phyloP scores from a whole-genome alignment of 139 green algal species.

The Chlorella sp. region DNA sequence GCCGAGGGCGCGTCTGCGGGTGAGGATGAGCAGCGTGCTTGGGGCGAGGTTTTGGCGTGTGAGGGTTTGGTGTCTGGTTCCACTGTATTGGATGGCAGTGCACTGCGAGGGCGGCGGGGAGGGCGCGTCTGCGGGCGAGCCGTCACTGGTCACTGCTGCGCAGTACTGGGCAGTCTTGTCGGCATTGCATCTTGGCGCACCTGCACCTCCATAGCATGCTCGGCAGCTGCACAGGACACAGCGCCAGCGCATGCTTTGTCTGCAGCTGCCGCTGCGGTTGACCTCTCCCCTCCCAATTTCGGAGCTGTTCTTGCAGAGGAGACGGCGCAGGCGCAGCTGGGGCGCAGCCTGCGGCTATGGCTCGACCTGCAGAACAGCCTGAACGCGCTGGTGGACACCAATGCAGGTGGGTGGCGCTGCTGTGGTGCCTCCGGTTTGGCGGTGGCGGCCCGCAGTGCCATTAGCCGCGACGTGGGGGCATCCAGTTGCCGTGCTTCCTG shows the following conservation, averaged over 20 bases:
- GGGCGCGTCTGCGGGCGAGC: too few species aligned
- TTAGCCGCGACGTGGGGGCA: too few species aligned
- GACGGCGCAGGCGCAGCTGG: slow-evolving; percentile 48
- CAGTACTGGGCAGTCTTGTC: too few species aligned
- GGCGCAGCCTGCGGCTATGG: slow-evolving; percentile 67
- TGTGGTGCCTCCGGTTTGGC: not conserved
- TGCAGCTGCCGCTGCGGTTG: too few species aligned
- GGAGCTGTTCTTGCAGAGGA: not conserved
- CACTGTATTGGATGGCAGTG: too few species aligned
- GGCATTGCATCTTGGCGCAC: too few species aligned
- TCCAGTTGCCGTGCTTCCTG: too few species aligned
- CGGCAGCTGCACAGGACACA: not conserved
- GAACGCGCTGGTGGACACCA: slow-evolving; percentile 87
- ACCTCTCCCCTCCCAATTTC: too few species aligned
- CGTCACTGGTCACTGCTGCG: too few species aligned
- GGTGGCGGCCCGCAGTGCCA: not conserved
- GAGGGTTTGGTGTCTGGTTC: not conserved
- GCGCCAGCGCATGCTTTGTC: not conserved
- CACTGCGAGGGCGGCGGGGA: too few species aligned
- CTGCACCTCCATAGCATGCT: too few species aligned
- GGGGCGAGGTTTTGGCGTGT: not conserved
- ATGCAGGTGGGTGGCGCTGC: slow-evolving; percentile 51
- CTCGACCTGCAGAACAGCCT: slow-evolving; percentile 87
- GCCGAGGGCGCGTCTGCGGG: not conserved
- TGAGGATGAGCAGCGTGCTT: not conserved